Evolutionary conservation across 169 alveolate species (phyloP), one percentile per base, ranked within the genome.

Genomic region (Theileria equi): DNA sequence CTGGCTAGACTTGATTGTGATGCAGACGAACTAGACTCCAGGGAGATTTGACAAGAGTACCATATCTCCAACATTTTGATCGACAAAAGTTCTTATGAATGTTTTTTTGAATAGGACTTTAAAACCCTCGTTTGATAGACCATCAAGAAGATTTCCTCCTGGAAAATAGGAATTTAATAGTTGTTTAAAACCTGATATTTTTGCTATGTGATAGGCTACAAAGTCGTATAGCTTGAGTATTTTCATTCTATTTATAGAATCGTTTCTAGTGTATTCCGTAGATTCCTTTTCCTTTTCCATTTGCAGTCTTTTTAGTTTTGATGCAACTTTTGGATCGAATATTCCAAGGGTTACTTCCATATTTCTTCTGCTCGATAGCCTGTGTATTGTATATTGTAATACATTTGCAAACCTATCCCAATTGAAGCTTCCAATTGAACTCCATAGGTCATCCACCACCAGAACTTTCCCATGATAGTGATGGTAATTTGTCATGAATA

Each of bases 381-480:
- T 60, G 21, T 13, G 29, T 10, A 34, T 25, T 3, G 11, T 60
- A 19, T 44, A 47, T 60, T 23, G n/a, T 13, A 16, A 28, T 48
- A 11, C 48, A 48, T 48, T 48, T 13, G 16, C n/a, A 52, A 19
- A 78, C 60, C 91, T 62, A 55, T 85, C 91, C 91, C 89, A 80
- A 17, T 85, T 85, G 44, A 68, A 85, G 5, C 86, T 74, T 11
- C 91, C 91, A 2, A 80, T 60, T 34, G 89, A 61, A 38, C 89
- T 80, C 91, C 91, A 85, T 3, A 85, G 26, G 44, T 68, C 88
- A 25, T 85, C 91, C 17, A 85, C 82, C 3, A 80, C 78, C 29
- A 80, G 13, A 23, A 57, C 84, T 47, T 85, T 85, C 31, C 89
- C 82, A 60, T 85, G 91, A 43, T 81, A 85, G 76, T 85, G 91